A percentile compares a stretch with the other conserved stretches of the same genome.
Conservation (phyloP, 345 rosid genomes). For the Gossypium mustelinum region DNA sequence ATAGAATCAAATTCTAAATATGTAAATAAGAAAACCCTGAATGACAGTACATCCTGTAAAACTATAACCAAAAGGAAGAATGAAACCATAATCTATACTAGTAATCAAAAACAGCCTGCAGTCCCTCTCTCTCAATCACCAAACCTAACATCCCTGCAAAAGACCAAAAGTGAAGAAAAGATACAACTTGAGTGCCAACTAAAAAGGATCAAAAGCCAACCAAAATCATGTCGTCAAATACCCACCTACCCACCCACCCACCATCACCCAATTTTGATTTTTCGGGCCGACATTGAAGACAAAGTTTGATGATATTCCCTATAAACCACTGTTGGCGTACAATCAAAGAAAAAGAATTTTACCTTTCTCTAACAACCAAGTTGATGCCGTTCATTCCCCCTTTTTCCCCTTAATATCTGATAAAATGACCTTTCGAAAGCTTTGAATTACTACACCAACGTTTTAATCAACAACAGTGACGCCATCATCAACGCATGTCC, state of each 20-base stretch:
- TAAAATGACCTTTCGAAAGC: background rate
- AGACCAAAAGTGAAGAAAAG: background rate
- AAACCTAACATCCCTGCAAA: constrained; percentile 15
- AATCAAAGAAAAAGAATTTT: constrained; percentile 17
- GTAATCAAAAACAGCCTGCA: background rate
- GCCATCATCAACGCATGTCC: background rate
- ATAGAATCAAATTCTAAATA: too few species aligned
- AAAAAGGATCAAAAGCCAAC: constrained; percentile 10
- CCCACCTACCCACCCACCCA: background rate
- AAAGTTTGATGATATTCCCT: background rate
- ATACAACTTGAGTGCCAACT: background rate
- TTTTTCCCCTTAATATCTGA: constrained; percentile 2
- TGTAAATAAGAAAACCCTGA: too few species aligned
- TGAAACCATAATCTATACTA: background rate
- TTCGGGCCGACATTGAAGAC: background rate
- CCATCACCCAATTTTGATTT: background rate
- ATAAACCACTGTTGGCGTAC: constrained; percentile 9
- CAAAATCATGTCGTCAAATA: background rate
- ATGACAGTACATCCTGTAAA: too few species aligned
- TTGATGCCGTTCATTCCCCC: background rate
- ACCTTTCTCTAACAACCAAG: constrained; percentile 22
- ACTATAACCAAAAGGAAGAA: too few species aligned
- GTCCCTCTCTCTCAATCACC: background rate
- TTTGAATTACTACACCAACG: constrained; percentile 2
- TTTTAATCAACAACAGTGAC: constrained; percentile 4